Percentiles rank a stretch among this genome's conserved stretches.
These are phyloP conservation scores for Tanacetum coccineum DNA, from an alignment of 129 eudicot genomes.

Conservation along the genomic window DNA sequence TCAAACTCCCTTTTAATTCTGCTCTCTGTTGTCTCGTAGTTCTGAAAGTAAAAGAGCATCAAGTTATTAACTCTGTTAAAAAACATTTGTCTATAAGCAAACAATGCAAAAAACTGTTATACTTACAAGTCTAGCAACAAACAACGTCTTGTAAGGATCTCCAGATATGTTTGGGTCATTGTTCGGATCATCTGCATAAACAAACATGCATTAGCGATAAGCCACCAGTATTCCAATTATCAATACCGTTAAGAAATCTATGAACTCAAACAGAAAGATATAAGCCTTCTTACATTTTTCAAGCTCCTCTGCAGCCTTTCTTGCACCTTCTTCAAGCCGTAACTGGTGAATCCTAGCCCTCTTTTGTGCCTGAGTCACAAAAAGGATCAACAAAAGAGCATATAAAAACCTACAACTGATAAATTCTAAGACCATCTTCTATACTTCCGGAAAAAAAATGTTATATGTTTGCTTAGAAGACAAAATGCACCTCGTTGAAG, in stretches of 20 bases:
- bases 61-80: conserved; percentile 8
- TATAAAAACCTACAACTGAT: not conserved
- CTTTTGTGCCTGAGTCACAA: conserved; percentile 53
- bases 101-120: conserved; percentile 9
- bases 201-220: too few relatives aligned
- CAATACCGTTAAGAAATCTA: conserved; percentile 53
- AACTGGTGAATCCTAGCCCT: conserved; percentile 79
- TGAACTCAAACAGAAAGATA: not conserved
- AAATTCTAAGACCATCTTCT: not conserved
- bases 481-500: not conserved
- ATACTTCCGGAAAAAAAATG: not conserved
- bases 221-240: conserved; percentile 5
- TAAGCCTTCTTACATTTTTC: conserved; percentile 58
- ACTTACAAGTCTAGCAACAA: conserved; percentile 92
- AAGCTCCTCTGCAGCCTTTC: conserved; percentile 90
- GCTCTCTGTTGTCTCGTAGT: conserved; percentile 97
- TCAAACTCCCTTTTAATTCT: conserved; percentile 99
- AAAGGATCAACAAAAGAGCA: conserved; percentile 1
- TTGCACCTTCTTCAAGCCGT: conserved; percentile 91
- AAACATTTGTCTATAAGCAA: conserved; percentile 6
- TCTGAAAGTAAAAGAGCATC: conserved; percentile 45
- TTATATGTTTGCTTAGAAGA: not conserved
- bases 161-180: conserved; percentile 87
- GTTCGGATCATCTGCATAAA: conserved; percentile 75
- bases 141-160: conserved; percentile 95